Conservation (phyloP, 129 eudicot species). For the Flaveria ramosissima region DNA sequence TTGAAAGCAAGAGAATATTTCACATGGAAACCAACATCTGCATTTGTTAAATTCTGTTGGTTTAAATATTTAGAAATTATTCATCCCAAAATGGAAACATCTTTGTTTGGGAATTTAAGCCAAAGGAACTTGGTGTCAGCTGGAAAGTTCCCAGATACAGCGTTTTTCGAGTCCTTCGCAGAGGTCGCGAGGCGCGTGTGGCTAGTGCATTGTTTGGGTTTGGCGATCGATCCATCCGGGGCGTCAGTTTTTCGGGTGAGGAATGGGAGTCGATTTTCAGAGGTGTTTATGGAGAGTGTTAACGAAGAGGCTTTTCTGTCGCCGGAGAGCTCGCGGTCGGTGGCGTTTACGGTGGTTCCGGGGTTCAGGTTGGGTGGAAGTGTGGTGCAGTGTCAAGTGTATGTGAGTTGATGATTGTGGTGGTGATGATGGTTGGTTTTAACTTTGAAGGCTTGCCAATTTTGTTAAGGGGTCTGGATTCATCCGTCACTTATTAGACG, state of each 20-base stretch:
- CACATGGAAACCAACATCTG: slow-evolving; percentile 67
- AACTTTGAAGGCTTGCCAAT: slow-evolving; percentile 13
- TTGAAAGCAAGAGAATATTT: slow-evolving; percentile 61
- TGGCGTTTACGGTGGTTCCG: slow-evolving; percentile 90
- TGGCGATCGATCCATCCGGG: slow-evolving; percentile 48
- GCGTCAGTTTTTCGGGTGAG: slow-evolving; percentile 64
- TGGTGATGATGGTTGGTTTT: neutral
- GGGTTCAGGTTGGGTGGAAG: slow-evolving; percentile 82
- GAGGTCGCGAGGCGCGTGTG: slow-evolving; percentile 83
- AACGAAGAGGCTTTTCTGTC: slow-evolving; percentile 67
- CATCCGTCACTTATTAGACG: too few species aligned
- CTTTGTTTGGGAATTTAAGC: slow-evolving; percentile 65
- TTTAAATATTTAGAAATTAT: slow-evolving; percentile 65
- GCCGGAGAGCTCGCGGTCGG: slow-evolving; percentile 43
- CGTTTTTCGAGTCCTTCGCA: slow-evolving; percentile 53
- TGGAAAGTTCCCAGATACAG: slow-evolving; percentile 63
- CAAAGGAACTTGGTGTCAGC: slow-evolving; percentile 50
- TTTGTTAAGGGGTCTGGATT: slow-evolving; percentile 23
- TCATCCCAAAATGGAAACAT: slow-evolving; percentile 86
- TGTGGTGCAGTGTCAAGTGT: slow-evolving; percentile 82
- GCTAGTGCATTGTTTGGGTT: slow-evolving; percentile 76
- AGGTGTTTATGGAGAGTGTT: slow-evolving; percentile 80
- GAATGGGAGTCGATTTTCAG: slow-evolving; percentile 65
- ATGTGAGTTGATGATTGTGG: slow-evolving; percentile 40
- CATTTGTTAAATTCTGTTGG: slow-evolving; percentile 64